Evolutionary conservation across 305 asterid species (phyloP).

Genomic region (Fraxinus angustifolia): DNA sequence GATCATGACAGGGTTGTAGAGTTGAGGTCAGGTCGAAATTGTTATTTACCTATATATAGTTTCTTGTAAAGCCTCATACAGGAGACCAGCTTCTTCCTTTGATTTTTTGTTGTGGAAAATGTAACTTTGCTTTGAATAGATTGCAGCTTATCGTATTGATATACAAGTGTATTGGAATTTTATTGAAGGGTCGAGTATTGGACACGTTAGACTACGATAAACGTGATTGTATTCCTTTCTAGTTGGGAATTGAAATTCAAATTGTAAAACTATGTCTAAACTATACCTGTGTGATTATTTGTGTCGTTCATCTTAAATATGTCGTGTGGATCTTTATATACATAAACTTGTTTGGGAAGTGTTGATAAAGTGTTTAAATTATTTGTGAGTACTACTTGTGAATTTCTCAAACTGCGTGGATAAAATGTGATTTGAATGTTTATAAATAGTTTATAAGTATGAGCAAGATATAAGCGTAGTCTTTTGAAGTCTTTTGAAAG

Average conservation of each 20-base stretch:
- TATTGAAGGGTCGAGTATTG: not conserved
- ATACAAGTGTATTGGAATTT: not conserved
- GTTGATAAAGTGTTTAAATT: not conserved
- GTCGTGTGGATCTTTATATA: not conserved
- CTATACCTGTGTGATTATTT: not conserved
- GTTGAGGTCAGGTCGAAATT: constrained; percentile 8
- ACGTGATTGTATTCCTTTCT: not conserved
- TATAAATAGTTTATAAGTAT: no score
- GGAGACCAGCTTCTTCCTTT: not conserved
- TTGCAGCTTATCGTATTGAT: not conserved
- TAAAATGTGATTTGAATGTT: not conserved
- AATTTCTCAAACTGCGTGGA: not conserved
- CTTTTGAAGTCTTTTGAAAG: not conserved
- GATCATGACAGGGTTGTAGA: not conserved
- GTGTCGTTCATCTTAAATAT: not conserved
- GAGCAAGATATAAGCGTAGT: not conserved
- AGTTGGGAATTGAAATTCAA: not conserved
- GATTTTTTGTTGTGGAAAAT: not conserved
- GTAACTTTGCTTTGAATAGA: not conserved
- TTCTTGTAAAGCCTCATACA: constrained; percentile 18
- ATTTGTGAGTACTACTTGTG: not conserved
- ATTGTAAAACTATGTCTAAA: not conserved
- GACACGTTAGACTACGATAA: not conserved
- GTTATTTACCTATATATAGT: not conserved
- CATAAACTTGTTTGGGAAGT: not conserved